These are phyloP conservation scores for Suillus cothurnatus DNA, from an alignment of 768 basidiomycete species.

Conservation along the genomic window DNA sequence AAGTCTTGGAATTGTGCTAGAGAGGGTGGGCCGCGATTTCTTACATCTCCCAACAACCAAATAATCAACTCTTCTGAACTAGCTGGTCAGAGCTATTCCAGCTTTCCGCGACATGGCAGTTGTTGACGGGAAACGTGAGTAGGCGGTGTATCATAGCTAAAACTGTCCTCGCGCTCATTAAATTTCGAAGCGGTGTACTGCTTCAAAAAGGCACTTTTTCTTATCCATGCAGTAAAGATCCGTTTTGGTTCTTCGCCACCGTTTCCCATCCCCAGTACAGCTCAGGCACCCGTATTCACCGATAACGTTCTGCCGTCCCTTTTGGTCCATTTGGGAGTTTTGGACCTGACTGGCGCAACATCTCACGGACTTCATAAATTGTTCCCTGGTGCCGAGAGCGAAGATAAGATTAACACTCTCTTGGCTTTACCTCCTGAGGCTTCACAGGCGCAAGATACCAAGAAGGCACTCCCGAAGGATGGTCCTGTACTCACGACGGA, in stretches of 20 bases:
- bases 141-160: slow-evolving; percentile 12
- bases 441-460: slow-evolving; percentile 11
- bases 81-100: slow-evolving; percentile 80
- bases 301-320: slow-evolving; percentile 88
- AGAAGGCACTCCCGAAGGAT: slow-evolving; percentile 35
- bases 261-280: slow-evolving; percentile 65
- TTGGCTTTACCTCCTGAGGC: slow-evolving; percentile 34
- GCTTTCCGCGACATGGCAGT: slow-evolving; percentile 79
- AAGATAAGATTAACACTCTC: slow-evolving; percentile 40
- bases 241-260: slow-evolving; percentile 65
- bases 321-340: slow-evolving; percentile 72
- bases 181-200: slow-evolving; percentile 68
- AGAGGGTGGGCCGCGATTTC: slow-evolving; percentile 48
- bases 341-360: slow-evolving; percentile 57
- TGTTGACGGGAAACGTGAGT: slow-evolving; percentile 63
- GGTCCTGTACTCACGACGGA: slow-evolving; percentile 57
- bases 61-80: slow-evolving; percentile 5
- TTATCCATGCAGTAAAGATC: slow-evolving; percentile 66
- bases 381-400: slow-evolving; percentile 51
- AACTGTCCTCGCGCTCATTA: slow-evolving; percentile 5
- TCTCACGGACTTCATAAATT: slow-evolving; percentile 44
- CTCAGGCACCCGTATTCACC: slow-evolving; percentile 64
- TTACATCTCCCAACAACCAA: slow-evolving; percentile 3
- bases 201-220: slow-evolving; percentile 89
- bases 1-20: slow-evolving; percentile 60